phyloP scores from a whole-genome alignment of 371 early-diverging fungal species.

The Saksenaea oblongispora region DNA sequence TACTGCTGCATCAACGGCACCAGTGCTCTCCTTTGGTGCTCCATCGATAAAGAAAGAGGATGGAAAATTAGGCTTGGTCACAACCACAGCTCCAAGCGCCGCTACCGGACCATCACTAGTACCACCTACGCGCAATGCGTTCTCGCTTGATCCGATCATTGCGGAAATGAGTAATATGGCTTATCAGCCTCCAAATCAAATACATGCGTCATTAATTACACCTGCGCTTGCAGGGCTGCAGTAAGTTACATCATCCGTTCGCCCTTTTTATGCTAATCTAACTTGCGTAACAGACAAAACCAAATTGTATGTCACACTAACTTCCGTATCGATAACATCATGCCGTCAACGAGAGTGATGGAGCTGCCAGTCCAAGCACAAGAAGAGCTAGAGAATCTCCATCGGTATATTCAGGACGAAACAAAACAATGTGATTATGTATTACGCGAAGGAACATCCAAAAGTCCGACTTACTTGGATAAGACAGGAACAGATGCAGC shows the following conservation, averaged over 20 bases:
- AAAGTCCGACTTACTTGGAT: constrained; percentile 26
- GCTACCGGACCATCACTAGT: not conserved
- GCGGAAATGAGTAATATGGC: constrained; percentile 28
- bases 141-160: constrained; percentile 33
- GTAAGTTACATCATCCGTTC: constrained; percentile 19
- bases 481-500: constrained; percentile 26
- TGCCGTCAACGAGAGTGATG: constrained; percentile 32
- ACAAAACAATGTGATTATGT: constrained; percentile 41
- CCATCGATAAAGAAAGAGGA: constrained; percentile 4
- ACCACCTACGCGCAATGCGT: constrained; percentile 21
- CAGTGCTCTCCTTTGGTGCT: constrained; percentile 16
- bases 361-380: constrained; percentile 50
- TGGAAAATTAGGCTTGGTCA: not conserved
- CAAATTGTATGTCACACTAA: constrained; percentile 40
- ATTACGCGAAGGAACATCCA: constrained; percentile 23
- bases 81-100: constrained; percentile 12
- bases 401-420: constrained; percentile 37
- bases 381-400: constrained; percentile 41
- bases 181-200: constrained; percentile 30
- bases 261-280: not conserved
- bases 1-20: not conserved
- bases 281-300: constrained; percentile 27
- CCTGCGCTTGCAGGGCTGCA: constrained; percentile 27
- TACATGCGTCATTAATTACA: constrained; percentile 32
- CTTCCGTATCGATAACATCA: constrained; percentile 48